Evolutionary conservation across 495 filamentous ascomycete species (phyloP).

Genomic region (Sphaerosporella brunnea): DNA sequence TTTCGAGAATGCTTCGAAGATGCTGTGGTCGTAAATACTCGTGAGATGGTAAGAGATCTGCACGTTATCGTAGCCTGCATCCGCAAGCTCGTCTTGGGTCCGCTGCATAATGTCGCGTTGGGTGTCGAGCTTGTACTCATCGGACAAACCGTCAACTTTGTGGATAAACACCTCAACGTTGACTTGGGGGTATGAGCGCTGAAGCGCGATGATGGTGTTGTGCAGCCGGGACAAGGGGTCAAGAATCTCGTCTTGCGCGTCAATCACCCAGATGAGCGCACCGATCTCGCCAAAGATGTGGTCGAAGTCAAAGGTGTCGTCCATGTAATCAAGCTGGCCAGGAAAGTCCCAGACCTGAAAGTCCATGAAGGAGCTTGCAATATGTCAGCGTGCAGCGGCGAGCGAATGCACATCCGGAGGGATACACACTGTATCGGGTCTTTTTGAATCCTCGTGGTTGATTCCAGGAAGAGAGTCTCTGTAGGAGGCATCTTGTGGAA

Average conservation of each 20-base stretch:
- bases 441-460: slow-evolving; percentile 79
- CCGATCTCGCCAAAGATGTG: slow-evolving; percentile 86
- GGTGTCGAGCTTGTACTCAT: slow-evolving; percentile 85
- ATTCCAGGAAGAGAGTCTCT: slow-evolving; percentile 88
- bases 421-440: slow-evolving; percentile 70
- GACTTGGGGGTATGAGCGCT: slow-evolving; percentile 71
- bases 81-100: slow-evolving; percentile 90
- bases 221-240: slow-evolving; percentile 77
- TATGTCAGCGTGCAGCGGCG: not conserved
- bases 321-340: slow-evolving; percentile 75
- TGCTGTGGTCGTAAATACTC: slow-evolving; percentile 91
- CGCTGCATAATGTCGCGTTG: slow-evolving; percentile 88
- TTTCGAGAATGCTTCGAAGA: slow-evolving; percentile 95
- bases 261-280: slow-evolving; percentile 93
- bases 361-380: slow-evolving; percentile 80
- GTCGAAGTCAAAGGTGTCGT: slow-evolving; percentile 71
- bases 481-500: slow-evolving; percentile 92
- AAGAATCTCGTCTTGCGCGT: slow-evolving; percentile 92
- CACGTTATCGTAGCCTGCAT: slow-evolving; percentile 77
- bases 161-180: slow-evolving; percentile 97
- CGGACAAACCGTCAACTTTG: slow-evolving; percentile 86
- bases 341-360: slow-evolving; percentile 98
- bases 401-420: not conserved
- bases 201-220: slow-evolving; percentile 67
- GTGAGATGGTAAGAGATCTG: slow-evolving; percentile 86